Evolutionary conservation across 2,329 filamentous ascomycete genomes (phyloP).

Genomic region (Hypoxylon sp.): DNA sequence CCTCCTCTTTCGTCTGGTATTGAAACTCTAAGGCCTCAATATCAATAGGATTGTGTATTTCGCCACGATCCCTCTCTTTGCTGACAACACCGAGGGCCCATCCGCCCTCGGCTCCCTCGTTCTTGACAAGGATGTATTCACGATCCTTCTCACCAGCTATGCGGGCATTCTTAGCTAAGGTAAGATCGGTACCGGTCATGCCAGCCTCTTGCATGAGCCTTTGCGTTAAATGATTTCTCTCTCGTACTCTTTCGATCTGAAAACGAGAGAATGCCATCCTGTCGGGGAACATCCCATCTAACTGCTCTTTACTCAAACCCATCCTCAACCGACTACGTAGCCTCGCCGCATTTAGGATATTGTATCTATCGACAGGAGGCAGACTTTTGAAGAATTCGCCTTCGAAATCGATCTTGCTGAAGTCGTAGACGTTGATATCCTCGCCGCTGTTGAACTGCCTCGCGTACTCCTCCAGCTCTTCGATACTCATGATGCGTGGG

Average conservation of each 20-base stretch:
- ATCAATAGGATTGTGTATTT: conserved; percentile 90
- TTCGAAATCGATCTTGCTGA: conserved; percentile 98
- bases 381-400: conserved; percentile 94
- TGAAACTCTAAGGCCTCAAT: conserved; percentile 76
- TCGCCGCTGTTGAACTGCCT: conserved; percentile 91
- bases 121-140: conserved; percentile 96
- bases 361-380: conserved; percentile 91
- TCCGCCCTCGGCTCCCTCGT: conserved; percentile 92
- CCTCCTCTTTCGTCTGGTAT: conserved; percentile 66
- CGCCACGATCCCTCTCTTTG: conserved; percentile 81
- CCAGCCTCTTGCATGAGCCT: conserved; percentile 93
- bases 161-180: conserved; percentile 72
- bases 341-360: conserved; percentile 94
- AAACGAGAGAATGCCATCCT: conserved; percentile 97
- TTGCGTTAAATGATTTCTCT: conserved; percentile 95
- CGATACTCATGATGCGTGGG: conserved; percentile 94
- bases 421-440: conserved; percentile 92
- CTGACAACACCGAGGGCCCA: conserved; percentile 96
- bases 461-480: conserved; percentile 94
- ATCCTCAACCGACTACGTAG: conserved; percentile 89
- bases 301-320: conserved; percentile 95
- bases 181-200: conserved; percentile 81
- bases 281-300: conserved; percentile 96
- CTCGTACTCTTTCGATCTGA: conserved; percentile 92
- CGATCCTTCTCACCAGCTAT: conserved; percentile 87